phyloP scores from a whole-genome alignment of 192 early-diverging fungal genomes.

The Irineochytrium annulatum region DNA sequence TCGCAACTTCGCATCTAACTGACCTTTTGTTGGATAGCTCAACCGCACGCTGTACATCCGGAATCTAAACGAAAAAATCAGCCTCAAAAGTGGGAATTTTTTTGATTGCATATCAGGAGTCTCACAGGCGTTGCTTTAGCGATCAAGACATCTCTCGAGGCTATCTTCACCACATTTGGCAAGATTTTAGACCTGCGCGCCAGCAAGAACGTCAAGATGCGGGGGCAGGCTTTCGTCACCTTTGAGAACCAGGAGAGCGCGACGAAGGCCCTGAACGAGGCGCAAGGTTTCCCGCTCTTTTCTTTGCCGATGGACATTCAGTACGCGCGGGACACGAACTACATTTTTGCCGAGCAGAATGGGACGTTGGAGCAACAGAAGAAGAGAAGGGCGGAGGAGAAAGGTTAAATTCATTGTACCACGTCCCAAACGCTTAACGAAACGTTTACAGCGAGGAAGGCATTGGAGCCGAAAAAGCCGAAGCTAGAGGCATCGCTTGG shows the following conservation, averaged over 20 bases:
- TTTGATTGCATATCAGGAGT: not conserved
- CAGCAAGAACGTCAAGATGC: slow-evolving; percentile 74
- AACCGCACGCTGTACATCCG: slow-evolving; percentile 84
- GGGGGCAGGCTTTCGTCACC: slow-evolving; percentile 92
- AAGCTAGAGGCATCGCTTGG: slow-evolving; percentile 9
- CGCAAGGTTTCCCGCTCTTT: slow-evolving; percentile 80
- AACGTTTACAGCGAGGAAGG: not conserved
- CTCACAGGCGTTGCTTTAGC: slow-evolving; percentile 35
- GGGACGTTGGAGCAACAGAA: slow-evolving; percentile 68
- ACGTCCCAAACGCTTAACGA: slow-evolving; percentile 1
- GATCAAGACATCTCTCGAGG: slow-evolving; percentile 66
- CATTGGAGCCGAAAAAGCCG: slow-evolving; percentile 18
- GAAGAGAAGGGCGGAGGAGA: slow-evolving; percentile 49
- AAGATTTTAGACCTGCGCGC: slow-evolving; percentile 76
- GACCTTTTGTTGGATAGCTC: slow-evolving; percentile 38
- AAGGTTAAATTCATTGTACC: slow-evolving; percentile 44
- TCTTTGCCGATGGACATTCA: slow-evolving; percentile 72
- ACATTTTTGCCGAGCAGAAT: slow-evolving; percentile 60
- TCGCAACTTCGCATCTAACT: not conserved
- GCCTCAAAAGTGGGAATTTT: slow-evolving; percentile 60
- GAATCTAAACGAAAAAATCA: slow-evolving; percentile 67
- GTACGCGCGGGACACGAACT: slow-evolving; percentile 33
- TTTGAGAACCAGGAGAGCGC: slow-evolving; percentile 73
- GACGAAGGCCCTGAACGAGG: slow-evolving; percentile 69
- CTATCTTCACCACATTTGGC: slow-evolving; percentile 82